Evolutionary conservation across 495 filamentous ascomycete species (phyloP).

Genomic region (Lentithecium fluviatile): DNA sequence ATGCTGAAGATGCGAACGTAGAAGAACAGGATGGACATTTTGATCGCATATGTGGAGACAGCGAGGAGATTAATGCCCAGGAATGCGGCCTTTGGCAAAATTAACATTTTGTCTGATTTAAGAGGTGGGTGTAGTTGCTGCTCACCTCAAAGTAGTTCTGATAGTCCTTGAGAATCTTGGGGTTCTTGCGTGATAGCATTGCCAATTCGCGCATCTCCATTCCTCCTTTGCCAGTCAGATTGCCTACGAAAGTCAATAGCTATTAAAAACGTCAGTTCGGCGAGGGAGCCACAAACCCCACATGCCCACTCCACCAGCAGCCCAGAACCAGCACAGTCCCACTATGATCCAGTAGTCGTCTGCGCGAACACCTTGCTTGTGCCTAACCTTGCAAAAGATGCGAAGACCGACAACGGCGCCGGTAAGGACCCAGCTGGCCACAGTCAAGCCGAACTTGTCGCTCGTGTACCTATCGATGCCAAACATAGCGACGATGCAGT

Average conservation of each 20-base stretch:
- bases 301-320: not conserved
- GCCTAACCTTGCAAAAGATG: conserved; percentile 8
- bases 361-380: conserved; percentile 8
- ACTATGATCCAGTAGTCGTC: conserved; percentile 21
- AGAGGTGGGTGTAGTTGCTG: not conserved
- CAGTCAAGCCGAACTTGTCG: not conserved
- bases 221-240: conserved; percentile 12
- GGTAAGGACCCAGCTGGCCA: not conserved
- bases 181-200: not conserved
- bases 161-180: not conserved
- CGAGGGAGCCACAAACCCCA: conserved; percentile 1
- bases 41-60: conserved; percentile 1
- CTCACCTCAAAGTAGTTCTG: conserved; percentile 18
- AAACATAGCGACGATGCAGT: conserved; percentile 2
- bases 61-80: conserved; percentile 1
- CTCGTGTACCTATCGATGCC: not conserved
- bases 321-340: not conserved
- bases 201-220: conserved; percentile 10
- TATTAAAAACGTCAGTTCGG: not conserved
- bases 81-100: conserved; percentile 1
- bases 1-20: conserved; percentile 21
- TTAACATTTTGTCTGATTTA: not conserved
- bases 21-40: conserved; percentile 17
- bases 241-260: conserved; percentile 4
- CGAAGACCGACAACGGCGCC: not conserved